These are phyloP conservation scores for Pyricularia grisea DNA, from an alignment of 2,329 filamentous ascomycete genomes.

Conservation along the genomic window DNA sequence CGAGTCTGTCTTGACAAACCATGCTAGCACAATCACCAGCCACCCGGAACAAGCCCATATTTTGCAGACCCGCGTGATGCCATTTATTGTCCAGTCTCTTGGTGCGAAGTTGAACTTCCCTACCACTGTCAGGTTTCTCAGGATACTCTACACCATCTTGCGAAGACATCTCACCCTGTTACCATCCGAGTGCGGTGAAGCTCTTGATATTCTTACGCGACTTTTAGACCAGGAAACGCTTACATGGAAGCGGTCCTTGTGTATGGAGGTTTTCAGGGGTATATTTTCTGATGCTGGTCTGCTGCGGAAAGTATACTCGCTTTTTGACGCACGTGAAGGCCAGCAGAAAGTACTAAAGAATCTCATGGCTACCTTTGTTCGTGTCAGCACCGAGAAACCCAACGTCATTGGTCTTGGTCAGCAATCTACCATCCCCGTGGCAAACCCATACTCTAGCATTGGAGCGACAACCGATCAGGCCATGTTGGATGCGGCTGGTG, in stretches of 20 bases:
- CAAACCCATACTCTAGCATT: conserved; percentile 43
- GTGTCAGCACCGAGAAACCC: conserved; percentile 85
- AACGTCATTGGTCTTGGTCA: conserved; percentile 78
- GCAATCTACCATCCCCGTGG: conserved; percentile 74
- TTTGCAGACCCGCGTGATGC: conserved; percentile 69
- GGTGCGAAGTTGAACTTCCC: conserved; percentile 74
- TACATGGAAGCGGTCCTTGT: conserved; percentile 79
- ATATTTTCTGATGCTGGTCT: conserved; percentile 75
- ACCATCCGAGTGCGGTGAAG: conserved; percentile 71
- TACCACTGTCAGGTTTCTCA: conserved; percentile 69
- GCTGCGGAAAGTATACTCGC: conserved; percentile 67
- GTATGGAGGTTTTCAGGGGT: conserved; percentile 82
- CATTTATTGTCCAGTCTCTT: conserved; percentile 68
- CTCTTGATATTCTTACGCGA: conserved; percentile 71
- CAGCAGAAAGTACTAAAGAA: conserved; percentile 72
- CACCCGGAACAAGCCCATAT: conserved; percentile 77
- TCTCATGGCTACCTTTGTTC: conserved; percentile 81
- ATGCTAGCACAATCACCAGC: conserved; percentile 66
- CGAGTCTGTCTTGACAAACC: conserved; percentile 80
- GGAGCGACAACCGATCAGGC: conserved; percentile 65
- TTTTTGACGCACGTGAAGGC: conserved; percentile 66
- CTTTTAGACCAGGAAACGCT: conserved; percentile 79
- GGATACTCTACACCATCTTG: conserved; percentile 75
- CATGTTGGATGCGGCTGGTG: conserved; percentile 79
- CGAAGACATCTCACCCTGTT: conserved; percentile 69